phyloP scores from a whole-genome alignment of 345 rosid species.

The Tarenaya hassleriana region DNA sequence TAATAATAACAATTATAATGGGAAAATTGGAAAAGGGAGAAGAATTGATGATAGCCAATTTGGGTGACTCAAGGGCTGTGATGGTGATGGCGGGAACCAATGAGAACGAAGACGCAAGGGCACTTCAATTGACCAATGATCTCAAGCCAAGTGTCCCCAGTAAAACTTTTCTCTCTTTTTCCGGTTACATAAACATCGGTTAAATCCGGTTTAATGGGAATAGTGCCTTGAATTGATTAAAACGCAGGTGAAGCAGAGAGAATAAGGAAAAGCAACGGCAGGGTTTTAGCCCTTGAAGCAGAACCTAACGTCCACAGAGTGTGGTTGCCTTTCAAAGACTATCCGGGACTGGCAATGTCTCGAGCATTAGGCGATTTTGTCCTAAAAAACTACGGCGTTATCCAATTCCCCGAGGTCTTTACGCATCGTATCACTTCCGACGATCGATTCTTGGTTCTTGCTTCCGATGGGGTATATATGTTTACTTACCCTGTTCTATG shows the following conservation, averaged over 20 bases:
- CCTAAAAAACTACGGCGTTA: slow-evolving; percentile 65
- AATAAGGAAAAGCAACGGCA: slow-evolving; percentile 62
- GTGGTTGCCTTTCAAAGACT: slow-evolving; percentile 74
- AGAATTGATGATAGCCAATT: slow-evolving; percentile 70
- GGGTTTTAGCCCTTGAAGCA: slow-evolving; percentile 59
- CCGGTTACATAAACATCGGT: neutral
- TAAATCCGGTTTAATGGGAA: slow-evolving; percentile 13
- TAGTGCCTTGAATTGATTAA: neutral
- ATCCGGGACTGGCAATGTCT: slow-evolving; percentile 94
- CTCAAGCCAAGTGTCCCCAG: slow-evolving; percentile 71
- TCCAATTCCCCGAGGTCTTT: slow-evolving; percentile 64
- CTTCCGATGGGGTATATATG: slow-evolving; percentile 83
- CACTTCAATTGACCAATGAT: slow-evolving; percentile 67
- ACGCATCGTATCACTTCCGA: slow-evolving; percentile 41
- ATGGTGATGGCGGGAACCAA: slow-evolving; percentile 51
- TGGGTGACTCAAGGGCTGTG: slow-evolving; percentile 88
- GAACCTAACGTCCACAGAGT: slow-evolving; percentile 78
- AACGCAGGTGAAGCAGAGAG: slow-evolving; percentile 72
- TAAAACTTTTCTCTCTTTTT: slow-evolving; percentile 34
- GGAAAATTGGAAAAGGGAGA: slow-evolving; percentile 38
- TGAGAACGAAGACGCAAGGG: slow-evolving; percentile 36
- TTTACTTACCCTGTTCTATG: no score
- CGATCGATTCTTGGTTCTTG: slow-evolving; percentile 62
- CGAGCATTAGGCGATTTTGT: slow-evolving; percentile 79
- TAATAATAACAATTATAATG: neutral